A percentile compares a stretch with the other conserved stretches of the same genome.
Evolutionary conservation across 805 yeast species (phyloP).

Genomic region (Cyberlindnera nakhonratchasimensis): DNA sequence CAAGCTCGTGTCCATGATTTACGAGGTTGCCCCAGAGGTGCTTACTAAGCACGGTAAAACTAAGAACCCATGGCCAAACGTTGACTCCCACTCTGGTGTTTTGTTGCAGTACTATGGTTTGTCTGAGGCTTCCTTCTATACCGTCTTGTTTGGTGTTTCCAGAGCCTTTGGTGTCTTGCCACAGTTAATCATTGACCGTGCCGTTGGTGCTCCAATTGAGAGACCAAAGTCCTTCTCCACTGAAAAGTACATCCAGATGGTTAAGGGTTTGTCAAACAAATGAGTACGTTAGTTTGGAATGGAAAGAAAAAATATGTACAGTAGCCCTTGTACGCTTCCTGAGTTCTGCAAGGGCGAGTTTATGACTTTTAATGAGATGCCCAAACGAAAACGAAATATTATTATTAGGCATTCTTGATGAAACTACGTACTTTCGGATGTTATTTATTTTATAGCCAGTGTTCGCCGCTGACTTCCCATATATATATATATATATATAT

Average conservation of each 20-base stretch:
- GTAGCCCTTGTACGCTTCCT: not conserved
- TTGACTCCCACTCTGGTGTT: conserved; percentile 85
- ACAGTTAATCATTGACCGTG: conserved; percentile 81
- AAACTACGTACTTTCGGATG: not conserved
- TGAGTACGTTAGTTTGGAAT: conserved; percentile 1
- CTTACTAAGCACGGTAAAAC: conserved; percentile 84
- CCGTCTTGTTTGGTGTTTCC: conserved; percentile 82
- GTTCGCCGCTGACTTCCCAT: not conserved
- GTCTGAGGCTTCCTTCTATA: conserved; percentile 78
- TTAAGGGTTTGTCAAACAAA: conserved; percentile 39
- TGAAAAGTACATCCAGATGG: conserved; percentile 85
- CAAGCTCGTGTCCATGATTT: conserved; percentile 72
- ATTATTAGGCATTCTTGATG: not conserved
- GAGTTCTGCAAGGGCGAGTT: not conserved
- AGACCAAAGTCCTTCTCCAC: conserved; percentile 94
- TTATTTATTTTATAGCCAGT: conserved; percentile 1
- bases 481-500: not conserved
- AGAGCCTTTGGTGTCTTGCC: conserved; percentile 86
- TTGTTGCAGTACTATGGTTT: conserved; percentile 81
- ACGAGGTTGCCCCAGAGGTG: conserved; percentile 80
- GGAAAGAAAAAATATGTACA: not conserved
- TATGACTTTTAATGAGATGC: conserved; percentile 13
- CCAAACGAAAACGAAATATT: not conserved
- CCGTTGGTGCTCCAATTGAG: conserved; percentile 77
- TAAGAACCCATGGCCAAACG: conserved; percentile 92